A percentile compares a stretch with the other conserved stretches of the same genome.
Conservation (phyloP, 202 grass and related monocot genomes). For the Carex arenaria region DNA sequence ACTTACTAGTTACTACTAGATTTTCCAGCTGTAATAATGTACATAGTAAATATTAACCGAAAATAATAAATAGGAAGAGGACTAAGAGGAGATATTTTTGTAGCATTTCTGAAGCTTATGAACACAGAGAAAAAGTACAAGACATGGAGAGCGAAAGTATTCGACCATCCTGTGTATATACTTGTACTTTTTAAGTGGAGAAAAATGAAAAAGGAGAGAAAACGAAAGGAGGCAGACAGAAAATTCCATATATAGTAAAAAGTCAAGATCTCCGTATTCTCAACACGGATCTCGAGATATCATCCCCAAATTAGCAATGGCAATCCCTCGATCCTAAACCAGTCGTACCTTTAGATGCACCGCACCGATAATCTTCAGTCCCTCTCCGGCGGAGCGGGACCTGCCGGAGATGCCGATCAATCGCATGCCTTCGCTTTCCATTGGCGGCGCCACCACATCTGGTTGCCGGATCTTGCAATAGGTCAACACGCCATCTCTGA, state of each 20-base stretch:
- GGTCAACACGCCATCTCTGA: conserved; percentile 44
- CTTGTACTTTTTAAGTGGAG: no score
- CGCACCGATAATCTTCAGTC: conserved; percentile 28
- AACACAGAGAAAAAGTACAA: neutral
- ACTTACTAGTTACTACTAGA: neutral
- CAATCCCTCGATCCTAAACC: neutral
- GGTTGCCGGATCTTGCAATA: conserved; percentile 57
- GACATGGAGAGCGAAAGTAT: neutral
- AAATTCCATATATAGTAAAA: conserved; percentile 19
- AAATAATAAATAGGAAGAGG: neutral
- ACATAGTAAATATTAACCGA: neutral
- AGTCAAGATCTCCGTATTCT: conserved; percentile 13
- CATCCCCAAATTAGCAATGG: neutral
- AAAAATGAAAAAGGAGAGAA: neutral
- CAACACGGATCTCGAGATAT: neutral
- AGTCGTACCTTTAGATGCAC: conserved; percentile 52
- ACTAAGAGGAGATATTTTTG: neutral
- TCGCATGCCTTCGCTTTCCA: neutral
- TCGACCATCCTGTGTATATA: neutral
- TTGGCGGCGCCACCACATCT: neutral
- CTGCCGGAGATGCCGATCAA: conserved; percentile 32
- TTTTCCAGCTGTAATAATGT: conserved; percentile 12
- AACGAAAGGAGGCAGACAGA: neutral
- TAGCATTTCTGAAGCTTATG: neutral
- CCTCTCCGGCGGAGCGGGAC: neutral